Evolutionary conservation across 371 early-diverging fungal species (phyloP), one percentile per base, ranked within the genome.

Genomic region (Dichotomocladium elegans): DNA sequence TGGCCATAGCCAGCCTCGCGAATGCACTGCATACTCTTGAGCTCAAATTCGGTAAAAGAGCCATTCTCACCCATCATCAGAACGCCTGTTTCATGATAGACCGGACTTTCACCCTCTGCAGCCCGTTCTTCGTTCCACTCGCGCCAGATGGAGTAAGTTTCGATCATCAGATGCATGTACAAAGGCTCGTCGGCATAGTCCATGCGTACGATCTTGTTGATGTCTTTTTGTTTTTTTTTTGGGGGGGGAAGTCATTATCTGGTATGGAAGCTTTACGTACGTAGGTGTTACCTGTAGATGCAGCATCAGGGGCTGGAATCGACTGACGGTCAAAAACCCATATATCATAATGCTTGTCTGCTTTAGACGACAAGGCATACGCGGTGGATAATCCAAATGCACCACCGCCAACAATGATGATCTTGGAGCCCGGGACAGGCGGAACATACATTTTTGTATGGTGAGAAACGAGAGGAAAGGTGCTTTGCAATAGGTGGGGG

Each of bases 161-260:
- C 69, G 17, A 74, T 29, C 0, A 62, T 69, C 22, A 83, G 53
- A 7, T 63, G 41, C 64, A 61, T 65, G 45, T 72, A 75, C 3
- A 76, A 21, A 11, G 45, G 43, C 9, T 74, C 70, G 11, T 54
- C 34, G 4, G 70, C 80, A 51, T 81, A 81, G 34, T 81, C 82
- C 41, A 61, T 61, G 22, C 81, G 64, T 14, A 80, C 65, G 8
- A 69, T 69, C 55, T 79, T 81, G 60, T 64, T 76, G 44, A 80
- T 78, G 55, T 80, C 81, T 66, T 43, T n/a, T 79, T 81, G 60
- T 64, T 76, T 41, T 79, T 78, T 55, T 80, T 79, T 66, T 43
- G 3, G 2, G 15, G 15, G n/a, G 9, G 17, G 7, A 15, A 30
- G 4, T 15, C 4, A 31, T 1, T 26, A 3, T 46, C 7, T 4